phyloP scores from a whole-genome alignment of 176 grass and related monocot genomes.

The Juncus effusus region DNA sequence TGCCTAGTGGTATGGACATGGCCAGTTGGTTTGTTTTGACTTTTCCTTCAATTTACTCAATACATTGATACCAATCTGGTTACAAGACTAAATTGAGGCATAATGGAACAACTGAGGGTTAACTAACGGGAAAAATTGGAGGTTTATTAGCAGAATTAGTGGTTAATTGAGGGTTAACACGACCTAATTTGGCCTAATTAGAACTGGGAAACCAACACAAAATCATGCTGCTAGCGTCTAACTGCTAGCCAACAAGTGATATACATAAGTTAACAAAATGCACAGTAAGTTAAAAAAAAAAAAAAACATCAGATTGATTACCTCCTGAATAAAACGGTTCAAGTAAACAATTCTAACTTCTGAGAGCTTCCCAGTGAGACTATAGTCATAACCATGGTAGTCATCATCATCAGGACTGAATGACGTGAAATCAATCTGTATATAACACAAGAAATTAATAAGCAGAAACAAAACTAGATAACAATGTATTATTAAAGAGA shows the following conservation, averaged over 20 bases:
- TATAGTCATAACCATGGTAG: conserved; percentile 90
- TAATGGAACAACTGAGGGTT: too few relatives aligned
- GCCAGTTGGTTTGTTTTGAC: too few relatives aligned
- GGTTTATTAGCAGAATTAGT: too few relatives aligned
- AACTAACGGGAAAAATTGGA: too few relatives aligned
- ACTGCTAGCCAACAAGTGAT: too few relatives aligned
- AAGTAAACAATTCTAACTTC: conserved; percentile 99
- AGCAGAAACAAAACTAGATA: conserved; percentile 17
- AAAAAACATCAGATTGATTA: conserved; percentile 29
- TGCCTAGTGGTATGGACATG: too few relatives aligned
- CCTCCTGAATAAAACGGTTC: conserved; percentile 98
- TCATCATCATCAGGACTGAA: conserved; percentile 80
- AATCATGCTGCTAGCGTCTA: too few relatives aligned
- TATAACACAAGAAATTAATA: conserved; percentile 23
- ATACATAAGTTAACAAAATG: too few relatives aligned
- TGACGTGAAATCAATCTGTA: conserved; percentile 90
- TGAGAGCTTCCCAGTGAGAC: conserved; percentile 76
- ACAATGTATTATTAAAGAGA: conserved; percentile 12
- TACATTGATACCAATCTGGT: conserved; percentile 1
- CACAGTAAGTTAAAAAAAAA: conserved; percentile 15
- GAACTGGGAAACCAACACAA: too few relatives aligned
- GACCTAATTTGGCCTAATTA: too few relatives aligned
- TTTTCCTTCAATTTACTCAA: too few relatives aligned
- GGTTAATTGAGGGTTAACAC: too few relatives aligned
- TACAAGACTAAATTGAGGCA: background rate